Evolutionary conservation across 2,329 filamentous ascomycete species (phyloP), one percentile per base, ranked within the genome.

Genomic region (Fonsecaea monophora): DNA sequence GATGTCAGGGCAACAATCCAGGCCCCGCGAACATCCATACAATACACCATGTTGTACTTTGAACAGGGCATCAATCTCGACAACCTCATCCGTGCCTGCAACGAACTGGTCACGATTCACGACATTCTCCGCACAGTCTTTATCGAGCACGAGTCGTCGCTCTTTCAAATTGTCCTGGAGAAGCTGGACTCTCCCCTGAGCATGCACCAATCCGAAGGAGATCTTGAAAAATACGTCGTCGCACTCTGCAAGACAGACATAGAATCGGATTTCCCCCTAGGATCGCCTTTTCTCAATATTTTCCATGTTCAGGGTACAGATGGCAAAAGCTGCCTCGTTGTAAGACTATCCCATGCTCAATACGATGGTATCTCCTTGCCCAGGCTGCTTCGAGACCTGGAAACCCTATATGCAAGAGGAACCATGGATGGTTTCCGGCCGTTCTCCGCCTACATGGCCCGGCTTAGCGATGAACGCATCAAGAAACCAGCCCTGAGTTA

Each of bases 301-400:
- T 83, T 86, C 70, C 5, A 59, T 40, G 56, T 59, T 7, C 81
- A 85, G 53, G 78, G 87, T 53, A 79, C 80, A 64, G 79, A 79
- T 63, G 76, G 75, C 62, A 73, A 80, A 10, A 75, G 78, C 4
- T 81, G 82, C 54, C 83, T 90, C 13, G 78, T 85, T 7, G n/a
- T 72, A 74, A 85, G 88, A 64, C 84, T 91, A 63, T 90, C 88
- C 0, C 89, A 91, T 75, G 86, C 88, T 0, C 88, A 90, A 71
- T 90, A 90, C 73, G 89, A 91, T 70, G 89, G 89, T 69, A 87
- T 90, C 25, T 90, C 86, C 70, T 81, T 90, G 8, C 85, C 87
- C 0, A 78, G 83, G n/a, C 82, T 90, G 21, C 83, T 90, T 65
- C 82, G 81, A 18, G 86, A 89, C 72, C 83, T 90, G 48, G 85